A percentile compares a stretch with the other conserved stretches of the same genome.
Evolutionary conservation across 1,139 yeast species (phyloP).

Genomic region (Hansenula lynferdii): DNA sequence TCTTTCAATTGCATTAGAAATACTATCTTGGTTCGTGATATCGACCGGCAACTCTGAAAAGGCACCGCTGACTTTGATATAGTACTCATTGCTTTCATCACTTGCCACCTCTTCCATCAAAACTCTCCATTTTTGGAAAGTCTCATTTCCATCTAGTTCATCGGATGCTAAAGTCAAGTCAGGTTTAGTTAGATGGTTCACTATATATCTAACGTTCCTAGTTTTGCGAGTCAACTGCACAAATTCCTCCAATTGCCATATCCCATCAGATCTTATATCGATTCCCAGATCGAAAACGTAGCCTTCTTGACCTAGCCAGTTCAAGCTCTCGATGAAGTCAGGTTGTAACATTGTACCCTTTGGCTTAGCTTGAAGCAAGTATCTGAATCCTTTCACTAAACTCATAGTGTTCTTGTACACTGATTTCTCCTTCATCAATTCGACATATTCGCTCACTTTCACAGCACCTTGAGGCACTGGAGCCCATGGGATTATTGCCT

Average conservation of each 20-base stretch:
- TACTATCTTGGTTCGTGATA: conserved; percentile 2
- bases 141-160: conserved; percentile 6
- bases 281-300: conserved; percentile 37
- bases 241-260: conserved; percentile 36
- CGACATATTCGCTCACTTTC: conserved; percentile 14
- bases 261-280: conserved; percentile 32
- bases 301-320: conserved; percentile 27
- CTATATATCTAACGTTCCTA: conserved; percentile 26
- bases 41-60: conserved; percentile 32
- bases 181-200: conserved; percentile 39
- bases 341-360: conserved; percentile 26
- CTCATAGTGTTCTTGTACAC: conserved; percentile 7
- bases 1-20: conserved; percentile 1
- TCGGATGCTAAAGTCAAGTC: conserved; percentile 16
- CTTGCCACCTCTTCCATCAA: conserved; percentile 21
- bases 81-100: conserved; percentile 24
- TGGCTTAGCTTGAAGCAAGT: conserved; percentile 37
- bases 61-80: conserved; percentile 37
- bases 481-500: conserved; percentile 27
- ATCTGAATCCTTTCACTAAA: conserved; percentile 34
- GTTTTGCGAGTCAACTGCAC: conserved; percentile 17
- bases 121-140: conserved; percentile 19
- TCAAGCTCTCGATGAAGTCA: conserved; percentile 26
- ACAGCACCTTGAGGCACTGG: conserved; percentile 22
- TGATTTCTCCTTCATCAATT: conserved; percentile 5